Conservation (phyloP, 306 rosid species). For the Urtica urens region DNA sequence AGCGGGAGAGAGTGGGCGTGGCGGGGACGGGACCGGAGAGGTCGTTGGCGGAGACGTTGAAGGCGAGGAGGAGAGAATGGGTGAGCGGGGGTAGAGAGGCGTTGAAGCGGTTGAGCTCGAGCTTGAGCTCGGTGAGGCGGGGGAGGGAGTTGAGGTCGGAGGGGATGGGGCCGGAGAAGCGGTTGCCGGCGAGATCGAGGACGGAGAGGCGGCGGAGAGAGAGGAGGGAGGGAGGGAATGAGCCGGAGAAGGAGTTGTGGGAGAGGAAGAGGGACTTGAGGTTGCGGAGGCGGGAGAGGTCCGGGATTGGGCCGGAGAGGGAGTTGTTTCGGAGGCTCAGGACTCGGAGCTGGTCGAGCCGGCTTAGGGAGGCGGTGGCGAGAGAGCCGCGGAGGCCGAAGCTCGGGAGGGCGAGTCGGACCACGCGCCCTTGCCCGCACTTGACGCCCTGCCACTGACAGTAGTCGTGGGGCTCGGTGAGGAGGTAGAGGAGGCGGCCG, state of each 20-base stretch:
- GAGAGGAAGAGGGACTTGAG: conserved; percentile 57
- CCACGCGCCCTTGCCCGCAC: conserved; percentile 64
- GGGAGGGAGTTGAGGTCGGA: conserved; percentile 22
- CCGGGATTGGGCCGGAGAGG: conserved; percentile 65
- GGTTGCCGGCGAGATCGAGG: conserved; percentile 53
- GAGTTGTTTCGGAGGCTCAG: conserved; percentile 69
- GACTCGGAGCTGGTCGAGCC: conserved; percentile 76
- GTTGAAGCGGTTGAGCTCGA: conserved; percentile 46
- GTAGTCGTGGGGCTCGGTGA: conserved; percentile 62
- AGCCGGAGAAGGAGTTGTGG: conserved; percentile 47
- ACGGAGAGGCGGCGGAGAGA: conserved; percentile 42
- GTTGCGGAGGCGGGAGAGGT: conserved; percentile 48
- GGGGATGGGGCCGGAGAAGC: conserved; percentile 50
- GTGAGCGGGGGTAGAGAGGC: conserved; percentile 55
- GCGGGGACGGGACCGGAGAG: conserved; percentile 55
- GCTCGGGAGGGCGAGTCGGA: conserved; percentile 35
- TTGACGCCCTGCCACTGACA: conserved; percentile 88
- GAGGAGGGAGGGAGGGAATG: conserved; percentile 54
- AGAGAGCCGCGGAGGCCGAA: conserved; percentile 46
- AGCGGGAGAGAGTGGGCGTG: conserved; percentile 34
- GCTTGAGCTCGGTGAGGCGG: conserved; percentile 42
- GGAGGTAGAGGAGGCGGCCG: conserved; percentile 52
- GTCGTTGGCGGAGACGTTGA: conserved; percentile 52
- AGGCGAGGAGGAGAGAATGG: conserved; percentile 33
- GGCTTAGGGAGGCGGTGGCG: conserved; percentile 37